These are phyloP conservation scores for Phytopythium montanum DNA, from an alignment of 352 stramenopile genomes.

Conservation along the genomic window DNA sequence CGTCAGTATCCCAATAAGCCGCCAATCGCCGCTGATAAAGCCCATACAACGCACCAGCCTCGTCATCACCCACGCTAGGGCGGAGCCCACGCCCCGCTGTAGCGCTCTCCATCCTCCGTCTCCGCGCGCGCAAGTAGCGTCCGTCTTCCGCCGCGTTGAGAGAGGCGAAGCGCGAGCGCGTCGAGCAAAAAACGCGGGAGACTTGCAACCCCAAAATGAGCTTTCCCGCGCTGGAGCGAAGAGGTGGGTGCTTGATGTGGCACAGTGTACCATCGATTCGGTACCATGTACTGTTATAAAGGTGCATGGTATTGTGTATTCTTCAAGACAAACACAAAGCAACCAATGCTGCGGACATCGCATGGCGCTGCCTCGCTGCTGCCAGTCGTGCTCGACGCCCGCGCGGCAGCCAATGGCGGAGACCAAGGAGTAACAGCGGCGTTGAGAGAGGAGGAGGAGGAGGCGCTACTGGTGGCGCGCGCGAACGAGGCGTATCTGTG, in stretches of 20 bases:
- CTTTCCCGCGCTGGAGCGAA: too few relatives aligned
- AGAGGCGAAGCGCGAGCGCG: neutral
- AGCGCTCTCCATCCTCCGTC: neutral
- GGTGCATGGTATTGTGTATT: too few relatives aligned
- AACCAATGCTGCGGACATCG: neutral
- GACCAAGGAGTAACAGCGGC: slow-evolving; percentile 3
- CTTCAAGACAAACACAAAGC: too few relatives aligned
- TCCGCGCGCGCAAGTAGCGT: neutral
- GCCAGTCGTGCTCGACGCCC: slow-evolving; percentile 7
- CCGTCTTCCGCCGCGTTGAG: neutral
- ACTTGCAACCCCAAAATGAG: too few relatives aligned
- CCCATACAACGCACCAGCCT: neutral
- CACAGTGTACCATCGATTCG: too few relatives aligned
- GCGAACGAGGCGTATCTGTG: slow-evolving; percentile 62
- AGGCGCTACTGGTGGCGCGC: slow-evolving; percentile 26
- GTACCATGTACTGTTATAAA: too few relatives aligned
- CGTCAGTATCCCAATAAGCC: neutral
- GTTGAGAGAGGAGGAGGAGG: slow-evolving; percentile 11
- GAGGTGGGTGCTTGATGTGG: too few relatives aligned
- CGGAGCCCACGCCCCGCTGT: too few relatives aligned
- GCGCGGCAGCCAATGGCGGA: too few relatives aligned
- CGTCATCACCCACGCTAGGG: neutral
- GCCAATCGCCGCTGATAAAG: neutral
- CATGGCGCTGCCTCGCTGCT: slow-evolving; percentile 1
- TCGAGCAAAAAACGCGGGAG: too few relatives aligned